Base-by-base conservation (phyloP, 2,329 filamentous ascomycete species). In the Alternaria gansuensis region DNA sequence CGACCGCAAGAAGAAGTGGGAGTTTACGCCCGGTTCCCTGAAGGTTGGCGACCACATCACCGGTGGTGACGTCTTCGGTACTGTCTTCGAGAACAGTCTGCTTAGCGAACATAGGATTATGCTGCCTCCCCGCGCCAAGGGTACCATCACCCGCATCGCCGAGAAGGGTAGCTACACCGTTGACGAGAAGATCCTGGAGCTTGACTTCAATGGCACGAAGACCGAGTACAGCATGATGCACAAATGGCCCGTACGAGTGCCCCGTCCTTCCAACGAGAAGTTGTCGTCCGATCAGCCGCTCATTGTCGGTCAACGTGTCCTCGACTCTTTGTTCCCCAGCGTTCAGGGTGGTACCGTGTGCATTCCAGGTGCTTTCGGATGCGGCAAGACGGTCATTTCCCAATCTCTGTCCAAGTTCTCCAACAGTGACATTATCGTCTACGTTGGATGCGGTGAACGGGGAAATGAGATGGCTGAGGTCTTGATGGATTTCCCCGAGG, bases 391-490 rank as follows among this genome's bases (percentile, higher is more conserved):
- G 73, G 95, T 99, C 83, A 99, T 99, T 81, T 93, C 90, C 75
- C 95, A 99, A 82, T 96, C 92, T 61, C 90, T 99, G 65, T 99
- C 95, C 80, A 99, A 99, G 82, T 99, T 99, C 84, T 99, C 95
- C 76, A 99, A 99, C 88, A 95, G 91, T 79, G 95, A 99, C 78
- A 92, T 98, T 75, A 99, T 99, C 70, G 91, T 99, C 71, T 99
- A 99, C 78, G 95, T 99, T 60, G 95, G 95, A 60, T 83, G 82
- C 68, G 92, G 93, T 71, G 95, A 99, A 82, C 91, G 95, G 72
- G 95, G 95, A 69, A 99, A 99, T 77, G 95, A 99, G 82, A 99
- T 99, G 95, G 95, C 95, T 65, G 95, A 99, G 86, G 95, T 99
- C 70, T 86, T 99, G 86, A 98, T 97, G 91, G 95, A 99, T 81